Evolutionary conservation across 805 yeast species (phyloP).

Genomic region (Yarrowia hollandica): DNA sequence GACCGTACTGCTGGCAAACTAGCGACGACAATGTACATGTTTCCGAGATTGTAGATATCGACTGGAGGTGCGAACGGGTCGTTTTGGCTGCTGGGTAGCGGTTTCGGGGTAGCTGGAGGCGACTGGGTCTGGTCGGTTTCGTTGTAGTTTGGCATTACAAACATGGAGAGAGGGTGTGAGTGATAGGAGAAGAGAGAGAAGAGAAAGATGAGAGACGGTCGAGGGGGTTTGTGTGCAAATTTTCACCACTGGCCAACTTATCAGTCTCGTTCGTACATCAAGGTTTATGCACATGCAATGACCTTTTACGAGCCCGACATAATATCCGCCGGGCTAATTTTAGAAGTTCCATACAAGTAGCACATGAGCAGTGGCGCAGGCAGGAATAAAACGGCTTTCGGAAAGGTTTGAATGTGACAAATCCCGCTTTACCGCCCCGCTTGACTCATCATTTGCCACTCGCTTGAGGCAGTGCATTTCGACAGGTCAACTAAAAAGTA

Average conservation of each 20-base stretch:
- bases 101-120: constrained; percentile 3
- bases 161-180: not conserved
- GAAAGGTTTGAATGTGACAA: no score
- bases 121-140: constrained; percentile 5
- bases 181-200: not conserved
- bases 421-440: no score
- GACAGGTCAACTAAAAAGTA: no score
- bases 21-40: constrained; percentile 2
- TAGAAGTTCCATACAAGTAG: no score
- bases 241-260: no score
- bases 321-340: not conserved
- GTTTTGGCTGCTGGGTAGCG: not conserved
- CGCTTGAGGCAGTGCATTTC: no score
- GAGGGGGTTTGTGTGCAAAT: no score
- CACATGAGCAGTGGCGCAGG: no score
- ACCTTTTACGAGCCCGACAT: not conserved
- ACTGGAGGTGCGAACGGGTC: constrained; percentile 6
- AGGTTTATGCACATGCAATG: constrained; percentile 25
- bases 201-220: not conserved
- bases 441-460: no score
- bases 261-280: no score
- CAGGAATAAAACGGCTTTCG: no score
- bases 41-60: constrained; percentile 9
- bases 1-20: constrained; percentile 1
- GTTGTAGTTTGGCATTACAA: not conserved